Base-by-base conservation (phyloP, 352 stramenopile genomes). In the Globisporangium uncinulatum region DNA sequence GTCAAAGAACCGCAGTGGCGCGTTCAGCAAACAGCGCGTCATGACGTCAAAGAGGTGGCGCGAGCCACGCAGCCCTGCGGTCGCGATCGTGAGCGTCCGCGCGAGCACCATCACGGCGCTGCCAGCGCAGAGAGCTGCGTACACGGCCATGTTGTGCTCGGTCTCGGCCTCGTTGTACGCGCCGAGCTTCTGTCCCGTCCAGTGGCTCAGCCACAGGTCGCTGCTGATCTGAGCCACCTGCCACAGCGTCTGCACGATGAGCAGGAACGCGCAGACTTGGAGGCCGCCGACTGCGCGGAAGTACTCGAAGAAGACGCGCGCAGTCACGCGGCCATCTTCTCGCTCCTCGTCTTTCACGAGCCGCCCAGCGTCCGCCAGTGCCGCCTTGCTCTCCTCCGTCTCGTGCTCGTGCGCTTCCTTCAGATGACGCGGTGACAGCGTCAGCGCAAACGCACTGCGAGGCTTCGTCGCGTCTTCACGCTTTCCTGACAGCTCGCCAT, bases 1-100 rank as follows among this genome's bases (percentile, higher is more conserved):
- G 64, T 97, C 87, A 65, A 96, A 97, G 63, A 97, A 97, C 3
- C 79, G 59, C 51, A 96, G 74, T 13, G 88, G 86, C 8, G 89
- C 87, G 24, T 67, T 41, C n/a, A 97, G 59, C 7, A 96, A 77
- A n/a, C 74, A 75, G 14, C 67, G 54, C 8, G 85, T 90, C 53
- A 97, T 73, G 17, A 73, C 53, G 47, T 95, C 68, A 62, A 97
- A 94, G 14, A 97, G 57, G 24, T 62, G 65, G 19, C 69, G 41
- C 0, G 75, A 74, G 0, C 65, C 64, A 0, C 56, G 59, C 1
- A 85, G 48, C 11, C 64, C 66, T 0, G 65, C 56, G 11, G 60
- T 41, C 8, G 66, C 54, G n/a, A 89, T 50, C 0, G 46, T 47
- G 1, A 67, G 20, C n/a, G 56, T 43, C 6, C 65, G 65, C 1